Percentiles rank a stretch among this genome's conserved stretches.
Conservation (phyloP, 495 filamentous ascomycete species). For the Aspergillus egyptiacus region DNA sequence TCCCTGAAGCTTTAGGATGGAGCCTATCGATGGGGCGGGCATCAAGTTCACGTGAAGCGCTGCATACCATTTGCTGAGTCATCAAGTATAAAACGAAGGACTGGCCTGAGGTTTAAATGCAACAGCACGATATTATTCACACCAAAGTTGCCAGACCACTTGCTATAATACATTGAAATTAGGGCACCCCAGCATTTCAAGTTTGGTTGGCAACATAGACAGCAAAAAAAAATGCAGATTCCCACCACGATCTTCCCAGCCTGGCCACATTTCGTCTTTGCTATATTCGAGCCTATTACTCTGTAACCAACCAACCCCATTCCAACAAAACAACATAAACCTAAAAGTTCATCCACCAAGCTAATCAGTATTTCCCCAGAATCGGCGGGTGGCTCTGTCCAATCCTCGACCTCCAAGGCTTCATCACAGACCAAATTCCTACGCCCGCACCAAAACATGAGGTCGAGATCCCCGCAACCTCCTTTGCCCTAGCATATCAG, state of each 20-base stretch:
- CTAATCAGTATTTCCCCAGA: slow-evolving; percentile 36
- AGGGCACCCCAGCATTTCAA: too few relatives aligned
- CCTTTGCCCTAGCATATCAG: slow-evolving; percentile 50
- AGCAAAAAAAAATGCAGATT: slow-evolving; percentile 18
- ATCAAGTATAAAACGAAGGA: slow-evolving; percentile 3
- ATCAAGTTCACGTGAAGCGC: too few relatives aligned
- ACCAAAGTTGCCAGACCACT: too few relatives aligned
- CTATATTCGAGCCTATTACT: slow-evolving; percentile 60
- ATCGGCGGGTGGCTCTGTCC: slow-evolving; percentile 52
- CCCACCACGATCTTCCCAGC: slow-evolving; percentile 36
- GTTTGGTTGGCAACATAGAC: too few relatives aligned
- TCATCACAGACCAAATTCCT: slow-evolving; percentile 55
- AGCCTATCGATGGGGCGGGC: too few relatives aligned
- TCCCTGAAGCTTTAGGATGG: too few relatives aligned
- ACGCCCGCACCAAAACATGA: slow-evolving; percentile 16
- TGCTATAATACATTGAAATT: too few relatives aligned
- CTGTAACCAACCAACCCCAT: slow-evolving; percentile 39
- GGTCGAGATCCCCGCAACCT: slow-evolving; percentile 34
- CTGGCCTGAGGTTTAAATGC: too few relatives aligned
- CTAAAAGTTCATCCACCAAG: not conserved
- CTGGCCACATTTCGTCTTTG: slow-evolving; percentile 41
- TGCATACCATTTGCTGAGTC: slow-evolving; percentile 4
- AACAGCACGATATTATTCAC: too few relatives aligned
- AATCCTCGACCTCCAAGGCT: slow-evolving; percentile 50
- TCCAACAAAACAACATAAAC: too few relatives aligned